Conservation (phyloP, 805 yeast species). For the Brettanomyces custersianus region DNA sequence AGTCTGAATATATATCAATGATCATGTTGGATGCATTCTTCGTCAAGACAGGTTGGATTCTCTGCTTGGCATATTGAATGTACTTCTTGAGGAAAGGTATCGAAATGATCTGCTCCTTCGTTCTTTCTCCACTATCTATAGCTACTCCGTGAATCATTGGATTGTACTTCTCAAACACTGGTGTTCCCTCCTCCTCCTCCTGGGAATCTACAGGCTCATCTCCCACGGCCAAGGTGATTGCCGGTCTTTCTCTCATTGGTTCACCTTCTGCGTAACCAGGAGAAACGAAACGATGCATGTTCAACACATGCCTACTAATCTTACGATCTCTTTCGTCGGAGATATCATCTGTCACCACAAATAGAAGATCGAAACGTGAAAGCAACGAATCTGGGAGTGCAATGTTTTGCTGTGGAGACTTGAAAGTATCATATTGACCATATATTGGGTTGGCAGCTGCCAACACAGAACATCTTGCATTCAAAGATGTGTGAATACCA, state of each 20-base stretch:
- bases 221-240: slow-evolving; percentile 75
- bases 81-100: slow-evolving; percentile 87
- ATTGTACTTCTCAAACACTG: slow-evolving; percentile 78
- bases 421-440: slow-evolving; percentile 93
- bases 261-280: slow-evolving; percentile 88
- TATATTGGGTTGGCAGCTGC: slow-evolving; percentile 98
- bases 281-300: slow-evolving; percentile 86
- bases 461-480: slow-evolving; percentile 92
- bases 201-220: slow-evolving; percentile 40
- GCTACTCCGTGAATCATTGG: slow-evolving; percentile 56
- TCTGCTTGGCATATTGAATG: slow-evolving; percentile 86
- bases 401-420: slow-evolving; percentile 93
- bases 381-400: slow-evolving; percentile 94
- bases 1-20: slow-evolving; percentile 67
- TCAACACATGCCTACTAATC: slow-evolving; percentile 87
- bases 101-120: slow-evolving; percentile 42
- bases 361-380: slow-evolving; percentile 92
- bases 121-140: slow-evolving; percentile 1
- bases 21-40: slow-evolving; percentile 72
- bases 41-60: slow-evolving; percentile 74
- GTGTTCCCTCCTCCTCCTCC: slow-evolving; percentile 41
- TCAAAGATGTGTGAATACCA: slow-evolving; percentile 92
- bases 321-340: slow-evolving; percentile 75
- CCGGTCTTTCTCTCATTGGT: slow-evolving; percentile 74
- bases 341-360: slow-evolving; percentile 94